phyloP scores from a whole-genome alignment of 75 land plant species.

The Azolla pinnata region DNA sequence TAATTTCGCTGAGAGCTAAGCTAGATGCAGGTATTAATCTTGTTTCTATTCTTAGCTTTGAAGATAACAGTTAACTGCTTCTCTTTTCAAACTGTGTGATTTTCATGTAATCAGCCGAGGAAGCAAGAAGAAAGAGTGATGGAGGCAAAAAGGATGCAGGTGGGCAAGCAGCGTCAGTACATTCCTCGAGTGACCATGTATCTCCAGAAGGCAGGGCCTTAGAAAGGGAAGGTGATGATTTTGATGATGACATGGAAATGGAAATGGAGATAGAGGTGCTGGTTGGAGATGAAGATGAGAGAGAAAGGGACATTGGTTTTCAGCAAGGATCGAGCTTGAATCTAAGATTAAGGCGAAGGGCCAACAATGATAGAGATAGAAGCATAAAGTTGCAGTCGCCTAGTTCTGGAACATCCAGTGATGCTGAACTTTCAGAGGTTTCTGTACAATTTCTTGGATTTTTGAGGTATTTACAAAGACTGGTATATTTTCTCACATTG shows the following conservation, averaged over 20 bases:
- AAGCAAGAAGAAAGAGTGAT: constrained; percentile 41
- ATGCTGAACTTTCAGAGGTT: constrained; percentile 37
- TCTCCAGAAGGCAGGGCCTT: constrained; percentile 49
- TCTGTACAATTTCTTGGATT: constrained; percentile 3
- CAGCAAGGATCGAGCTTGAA: constrained; percentile 66
- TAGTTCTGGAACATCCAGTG: constrained; percentile 27
- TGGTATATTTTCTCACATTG: background rate
- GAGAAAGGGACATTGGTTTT: constrained; percentile 45
- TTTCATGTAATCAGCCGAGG: constrained; percentile 71
- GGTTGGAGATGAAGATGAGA: constrained; percentile 60
- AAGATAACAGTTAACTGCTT: too few relatives aligned
- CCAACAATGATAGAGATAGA: constrained; percentile 32
- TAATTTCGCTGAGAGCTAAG: constrained; percentile 46
- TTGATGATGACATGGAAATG: constrained; percentile 70
- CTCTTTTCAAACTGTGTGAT: too few relatives aligned
- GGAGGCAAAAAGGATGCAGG: constrained; percentile 33
- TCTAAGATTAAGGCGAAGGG: constrained; percentile 59
- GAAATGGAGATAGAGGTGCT: constrained; percentile 92
- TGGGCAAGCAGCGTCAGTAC: too few relatives aligned
- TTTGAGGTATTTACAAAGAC: background rate
- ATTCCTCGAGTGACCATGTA: too few relatives aligned
- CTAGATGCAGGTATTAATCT: constrained; percentile 52
- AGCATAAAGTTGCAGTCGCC: constrained; percentile 21
- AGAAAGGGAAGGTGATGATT: constrained; percentile 84
- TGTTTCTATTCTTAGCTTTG: background rate